These are phyloP conservation scores for Tillandsia leiboldiana DNA, from an alignment of 176 grass and related monocot genomes.

Conservation along the genomic window DNA sequence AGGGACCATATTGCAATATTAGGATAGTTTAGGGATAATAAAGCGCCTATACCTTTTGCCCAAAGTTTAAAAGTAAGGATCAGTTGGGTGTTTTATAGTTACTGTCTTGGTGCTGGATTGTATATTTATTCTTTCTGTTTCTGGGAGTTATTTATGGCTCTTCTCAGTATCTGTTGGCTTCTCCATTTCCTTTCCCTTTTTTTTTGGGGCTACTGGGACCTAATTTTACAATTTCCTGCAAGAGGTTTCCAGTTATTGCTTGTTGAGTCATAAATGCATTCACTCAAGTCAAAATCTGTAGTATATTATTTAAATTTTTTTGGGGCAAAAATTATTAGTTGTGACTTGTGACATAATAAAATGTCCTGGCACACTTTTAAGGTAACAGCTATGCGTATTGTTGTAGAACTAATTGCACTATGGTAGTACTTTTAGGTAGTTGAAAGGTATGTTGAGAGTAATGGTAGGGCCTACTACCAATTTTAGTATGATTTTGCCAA, in stretches of 20 bases:
- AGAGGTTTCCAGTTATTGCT: neutral
- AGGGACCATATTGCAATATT: no score
- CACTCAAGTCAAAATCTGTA: neutral
- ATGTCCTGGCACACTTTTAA: neutral
- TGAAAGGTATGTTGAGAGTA: neutral
- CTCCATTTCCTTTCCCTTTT: neutral
- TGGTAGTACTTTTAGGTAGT: conserved; percentile 7
- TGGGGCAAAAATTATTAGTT: neutral
- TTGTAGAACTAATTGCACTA: neutral
- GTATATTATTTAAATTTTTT: neutral
- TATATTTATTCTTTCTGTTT: conserved; percentile 2
- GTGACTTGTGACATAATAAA: neutral
- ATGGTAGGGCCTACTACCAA: neutral
- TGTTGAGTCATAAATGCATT: conserved; percentile 11
- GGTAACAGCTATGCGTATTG: neutral
- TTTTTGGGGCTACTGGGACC: neutral
- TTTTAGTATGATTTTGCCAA: neutral
- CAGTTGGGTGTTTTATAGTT: neutral
- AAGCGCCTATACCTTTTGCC: no score
- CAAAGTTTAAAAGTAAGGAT: neutral
- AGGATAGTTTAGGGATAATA: no score
- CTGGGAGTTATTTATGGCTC: neutral
- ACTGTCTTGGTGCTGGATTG: conserved; percentile 5
- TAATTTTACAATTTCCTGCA: no score
- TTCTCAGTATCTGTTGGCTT: conserved; percentile 4